phyloP scores from a whole-genome alignment of 2,329 filamentous ascomycete species.

The Malbranchea zuffiana region DNA sequence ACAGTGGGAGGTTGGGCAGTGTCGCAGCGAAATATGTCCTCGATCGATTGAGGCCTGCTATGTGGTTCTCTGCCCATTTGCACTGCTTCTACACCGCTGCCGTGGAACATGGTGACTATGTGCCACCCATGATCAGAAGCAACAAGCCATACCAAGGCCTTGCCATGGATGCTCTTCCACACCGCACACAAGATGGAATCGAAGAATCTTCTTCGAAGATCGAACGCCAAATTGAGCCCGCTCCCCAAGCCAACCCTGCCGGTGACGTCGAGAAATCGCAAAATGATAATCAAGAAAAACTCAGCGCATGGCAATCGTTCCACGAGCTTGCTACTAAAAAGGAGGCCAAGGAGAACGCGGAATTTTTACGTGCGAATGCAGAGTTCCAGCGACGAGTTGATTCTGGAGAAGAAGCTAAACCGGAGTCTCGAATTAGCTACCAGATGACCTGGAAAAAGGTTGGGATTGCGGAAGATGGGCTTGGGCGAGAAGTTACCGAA shows the following conservation, averaged over 20 bases:
- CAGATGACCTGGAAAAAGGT: constrained; percentile 32
- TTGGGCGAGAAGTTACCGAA: constrained; percentile 18
- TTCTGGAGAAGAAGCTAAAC: constrained; percentile 10
- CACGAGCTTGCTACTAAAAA: constrained; percentile 22
- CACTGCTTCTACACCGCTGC: constrained; percentile 73
- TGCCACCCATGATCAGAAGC: not conserved
- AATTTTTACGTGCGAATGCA: constrained; percentile 20
- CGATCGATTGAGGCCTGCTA: constrained; percentile 65
- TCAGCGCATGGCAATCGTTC: constrained; percentile 34
- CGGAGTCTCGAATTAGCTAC: constrained; percentile 19
- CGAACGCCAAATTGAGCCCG: not conserved
- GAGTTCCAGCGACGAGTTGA: constrained; percentile 12
- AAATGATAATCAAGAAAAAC: constrained; percentile 7
- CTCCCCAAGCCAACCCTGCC: not conserved
- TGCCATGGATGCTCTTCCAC: not conserved
- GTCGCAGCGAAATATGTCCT: constrained; percentile 69
- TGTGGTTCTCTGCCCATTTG: constrained; percentile 91
- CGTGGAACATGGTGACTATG: constrained; percentile 7
- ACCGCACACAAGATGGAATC: not conserved
- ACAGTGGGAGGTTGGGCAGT: constrained; percentile 64
- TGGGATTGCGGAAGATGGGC: constrained; percentile 22
- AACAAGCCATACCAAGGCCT: not conserved
- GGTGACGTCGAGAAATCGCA: not conserved
- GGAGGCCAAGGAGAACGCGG: constrained; percentile 26
- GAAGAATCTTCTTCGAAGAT: not conserved